Evolutionary conservation across 192 early-diverging fungal genomes (phyloP).

Genomic region (Coemansia sp.): DNA sequence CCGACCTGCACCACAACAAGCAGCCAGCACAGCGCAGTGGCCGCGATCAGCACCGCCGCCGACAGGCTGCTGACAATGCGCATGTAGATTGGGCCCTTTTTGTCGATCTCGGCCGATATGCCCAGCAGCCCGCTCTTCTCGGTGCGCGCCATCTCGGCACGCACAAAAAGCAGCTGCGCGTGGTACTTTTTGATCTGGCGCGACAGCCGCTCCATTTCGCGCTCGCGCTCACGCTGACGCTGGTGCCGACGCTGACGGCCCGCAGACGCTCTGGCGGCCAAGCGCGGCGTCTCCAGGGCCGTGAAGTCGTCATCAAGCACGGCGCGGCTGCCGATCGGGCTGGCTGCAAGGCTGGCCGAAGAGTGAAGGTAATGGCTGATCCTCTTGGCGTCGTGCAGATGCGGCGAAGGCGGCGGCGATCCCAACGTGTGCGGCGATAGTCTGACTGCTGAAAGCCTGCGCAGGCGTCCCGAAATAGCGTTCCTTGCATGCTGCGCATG

Average conservation of each 20-base stretch:
- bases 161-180: conserved; percentile 37
- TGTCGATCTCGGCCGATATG: neutral
- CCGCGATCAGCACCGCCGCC: conserved; percentile 18
- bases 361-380: neutral
- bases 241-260: conserved; percentile 11
- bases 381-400: neutral
- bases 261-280: conserved; percentile 3
- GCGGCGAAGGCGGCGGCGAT: neutral
- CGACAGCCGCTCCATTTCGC: conserved; percentile 43
- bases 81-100: neutral
- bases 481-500: conserved; percentile 4
- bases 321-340: neutral
- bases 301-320: conserved; percentile 15
- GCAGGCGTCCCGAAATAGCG: conserved; percentile 15
- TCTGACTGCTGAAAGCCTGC: conserved; percentile 3
- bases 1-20: conserved; percentile 48
- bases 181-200: conserved; percentile 45
- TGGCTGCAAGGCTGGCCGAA: neutral
- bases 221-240: conserved; percentile 26
- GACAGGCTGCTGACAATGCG: conserved; percentile 5
- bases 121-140: conserved; percentile 32
- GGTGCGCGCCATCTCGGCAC: conserved; percentile 32
- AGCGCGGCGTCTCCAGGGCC: conserved; percentile 5
- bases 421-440: neutral
- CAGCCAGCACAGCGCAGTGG: conserved; percentile 44